Percentiles rank a stretch among this genome's conserved stretches.
Evolutionary conservation across 2,329 filamentous ascomycete species (phyloP).

Genomic region (Colletotrichum tropicale): DNA sequence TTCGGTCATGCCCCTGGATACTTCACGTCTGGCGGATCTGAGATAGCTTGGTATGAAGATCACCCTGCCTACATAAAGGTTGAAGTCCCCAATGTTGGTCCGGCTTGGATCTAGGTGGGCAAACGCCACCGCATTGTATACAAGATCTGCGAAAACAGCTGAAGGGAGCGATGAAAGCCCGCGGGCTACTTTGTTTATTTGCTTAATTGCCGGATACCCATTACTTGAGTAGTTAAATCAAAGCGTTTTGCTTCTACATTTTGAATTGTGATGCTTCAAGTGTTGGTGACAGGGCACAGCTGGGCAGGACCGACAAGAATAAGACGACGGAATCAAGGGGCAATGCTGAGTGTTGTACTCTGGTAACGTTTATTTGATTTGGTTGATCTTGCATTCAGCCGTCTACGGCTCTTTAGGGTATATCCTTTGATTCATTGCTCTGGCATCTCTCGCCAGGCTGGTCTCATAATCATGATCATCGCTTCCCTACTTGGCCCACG

Average conservation of each 20-base stretch:
- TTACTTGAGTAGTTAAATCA: slow-evolving; percentile 16
- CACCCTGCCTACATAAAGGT: neutral
- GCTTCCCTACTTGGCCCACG: slow-evolving; percentile 45
- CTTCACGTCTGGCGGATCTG: neutral
- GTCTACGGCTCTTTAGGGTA: neutral
- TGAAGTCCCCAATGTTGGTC: neutral
- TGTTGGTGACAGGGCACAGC: neutral
- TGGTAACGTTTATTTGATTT: neutral
- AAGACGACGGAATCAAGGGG: neutral
- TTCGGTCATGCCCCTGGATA: neutral
- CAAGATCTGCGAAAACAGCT: neutral
- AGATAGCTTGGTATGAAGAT: neutral
- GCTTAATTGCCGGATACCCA: slow-evolving; percentile 22
- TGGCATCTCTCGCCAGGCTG: no score
- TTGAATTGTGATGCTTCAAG: neutral
- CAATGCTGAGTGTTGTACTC: neutral
- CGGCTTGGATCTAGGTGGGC: neutral
- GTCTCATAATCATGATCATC: neutral
- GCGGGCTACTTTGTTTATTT: slow-evolving; percentile 9
- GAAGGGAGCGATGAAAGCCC: neutral
- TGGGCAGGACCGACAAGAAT: neutral
- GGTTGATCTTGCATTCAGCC: neutral
- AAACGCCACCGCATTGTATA: neutral
- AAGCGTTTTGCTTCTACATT: neutral
- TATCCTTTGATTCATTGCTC: neutral